Percentiles rank a stretch among this genome's conserved stretches.
phyloP scores from a whole-genome alignment of 2,329 filamentous ascomycete genomes.

The Fusarium devonianum region DNA sequence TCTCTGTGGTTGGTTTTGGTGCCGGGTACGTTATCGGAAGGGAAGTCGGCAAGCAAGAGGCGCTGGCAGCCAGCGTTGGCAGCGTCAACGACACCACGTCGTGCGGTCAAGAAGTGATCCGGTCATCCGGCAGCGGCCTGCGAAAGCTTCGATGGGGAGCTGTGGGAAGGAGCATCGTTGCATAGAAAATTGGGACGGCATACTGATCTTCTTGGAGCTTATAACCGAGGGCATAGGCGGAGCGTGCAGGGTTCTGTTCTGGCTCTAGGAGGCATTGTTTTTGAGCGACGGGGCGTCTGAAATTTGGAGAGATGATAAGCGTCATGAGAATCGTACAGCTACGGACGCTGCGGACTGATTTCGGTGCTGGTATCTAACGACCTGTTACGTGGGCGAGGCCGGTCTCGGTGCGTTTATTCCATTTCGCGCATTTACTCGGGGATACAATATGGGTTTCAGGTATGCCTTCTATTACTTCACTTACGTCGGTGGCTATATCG shows the following conservation, averaged over 20 bases:
- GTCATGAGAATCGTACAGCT: conserved; percentile 28
- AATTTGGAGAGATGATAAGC: conserved; percentile 15
- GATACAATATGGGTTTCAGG: conserved; percentile 23
- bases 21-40: conserved; percentile 73
- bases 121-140: conserved; percentile 59
- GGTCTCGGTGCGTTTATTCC: conserved; percentile 12
- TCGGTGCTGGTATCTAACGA: conserved; percentile 28
- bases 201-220: conserved; percentile 4
- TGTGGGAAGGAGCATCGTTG: conserved; percentile 59
- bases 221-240: background rate
- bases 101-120: conserved; percentile 62
- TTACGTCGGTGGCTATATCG: conserved; percentile 18
- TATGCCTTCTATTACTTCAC: conserved; percentile 1
- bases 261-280: conserved; percentile 4
- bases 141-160: conserved; percentile 63
- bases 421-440: conserved; percentile 19
- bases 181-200: conserved; percentile 44
- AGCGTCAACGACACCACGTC: conserved; percentile 56
- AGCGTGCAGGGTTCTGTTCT: conserved; percentile 4
- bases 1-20: conserved; percentile 73
- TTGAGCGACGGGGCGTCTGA: conserved; percentile 9
- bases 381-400: conserved; percentile 13
- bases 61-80: conserved; percentile 49
- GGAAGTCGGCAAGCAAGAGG: conserved; percentile 70
- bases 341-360: conserved; percentile 17